Evolutionary conservation across 2,329 filamentous ascomycete species (phyloP), one percentile per base, ranked within the genome.

Genomic region (Aspergillus piperis): DNA sequence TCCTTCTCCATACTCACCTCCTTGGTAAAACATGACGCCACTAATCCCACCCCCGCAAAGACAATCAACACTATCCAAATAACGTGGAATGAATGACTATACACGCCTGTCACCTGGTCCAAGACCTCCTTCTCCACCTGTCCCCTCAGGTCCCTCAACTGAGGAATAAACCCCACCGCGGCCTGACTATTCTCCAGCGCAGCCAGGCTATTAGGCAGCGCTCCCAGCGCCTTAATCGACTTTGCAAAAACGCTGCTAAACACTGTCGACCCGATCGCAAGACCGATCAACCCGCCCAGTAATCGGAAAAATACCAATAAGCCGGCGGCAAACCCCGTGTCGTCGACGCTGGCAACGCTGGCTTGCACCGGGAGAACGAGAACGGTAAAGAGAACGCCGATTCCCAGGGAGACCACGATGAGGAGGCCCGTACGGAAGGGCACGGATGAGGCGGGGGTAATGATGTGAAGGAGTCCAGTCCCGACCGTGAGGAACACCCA

Each of bases 11-110:
- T 48, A 30, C 47, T 36, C 36, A 55, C 54, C 58, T 60, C 52
- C 25, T 42, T 54, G 8, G 39, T 21, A 38, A 56, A 52, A 17
- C 55, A 32, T n/a, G 58, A 60, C 32, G 53, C 49, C 25, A 56
- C 50, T 23, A 51, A 47, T 3, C 52, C 58, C 11, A 57, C 19
- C 17, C 25, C 53, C 39, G 52, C 49, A 38, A 60, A 39, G 15
- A 47, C 58, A 13, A 52, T 51, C 58, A 60, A 51, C 3, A 39
- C 39, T n/a, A 56, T 51, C 17, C 54, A 60, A 11, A 60, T 60
- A 8, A 44, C 41, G 36, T 52, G 58, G 32, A 60, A 60, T 23
- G 39, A 49, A 32, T 55, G 36, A 2, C 38, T 32, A 52, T 60
- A 60, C 7, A 50, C 58, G 5, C 42, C 21, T 10, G 36, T 30